Conservation (phyloP, 768 basidiomycete genomes). For the Russula virescens region DNA sequence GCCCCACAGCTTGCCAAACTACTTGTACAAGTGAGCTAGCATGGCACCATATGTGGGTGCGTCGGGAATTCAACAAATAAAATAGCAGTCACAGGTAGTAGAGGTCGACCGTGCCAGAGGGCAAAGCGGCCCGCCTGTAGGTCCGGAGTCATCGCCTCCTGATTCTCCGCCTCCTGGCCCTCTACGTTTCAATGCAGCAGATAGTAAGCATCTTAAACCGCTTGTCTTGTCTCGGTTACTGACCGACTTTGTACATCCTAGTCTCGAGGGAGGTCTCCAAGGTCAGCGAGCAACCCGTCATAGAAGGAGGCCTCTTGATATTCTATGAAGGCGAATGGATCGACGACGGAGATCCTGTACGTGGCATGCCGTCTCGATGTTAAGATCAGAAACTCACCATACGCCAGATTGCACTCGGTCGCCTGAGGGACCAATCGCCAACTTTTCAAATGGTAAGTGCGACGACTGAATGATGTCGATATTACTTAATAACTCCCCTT, state of each 20-base stretch:
- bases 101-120: neutral
- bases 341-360: slow-evolving; percentile 33
- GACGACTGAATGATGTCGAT: neutral
- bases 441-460: slow-evolving; percentile 9
- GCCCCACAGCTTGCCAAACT: neutral
- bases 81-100: neutral
- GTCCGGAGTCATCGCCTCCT: neutral
- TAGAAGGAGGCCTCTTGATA: slow-evolving; percentile 37
- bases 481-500: neutral
- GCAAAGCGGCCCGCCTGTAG: too few species aligned
- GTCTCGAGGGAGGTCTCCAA: slow-evolving; percentile 32
- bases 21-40: neutral
- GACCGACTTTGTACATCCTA: neutral
- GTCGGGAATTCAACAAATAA: neutral
- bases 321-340: slow-evolving; percentile 41
- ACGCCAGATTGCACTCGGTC: slow-evolving; percentile 13
- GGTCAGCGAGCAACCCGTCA: slow-evolving; percentile 30
- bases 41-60: neutral
- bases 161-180: neutral
- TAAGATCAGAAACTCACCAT: neutral
- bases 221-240: neutral
- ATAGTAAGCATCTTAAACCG: neutral
- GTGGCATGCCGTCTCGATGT: slow-evolving; percentile 24
- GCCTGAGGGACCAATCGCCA: slow-evolving; percentile 8
- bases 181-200: neutral